Conservation (phyloP, 345 rosid genomes). For the Crucihimalaya himalaica region DNA sequence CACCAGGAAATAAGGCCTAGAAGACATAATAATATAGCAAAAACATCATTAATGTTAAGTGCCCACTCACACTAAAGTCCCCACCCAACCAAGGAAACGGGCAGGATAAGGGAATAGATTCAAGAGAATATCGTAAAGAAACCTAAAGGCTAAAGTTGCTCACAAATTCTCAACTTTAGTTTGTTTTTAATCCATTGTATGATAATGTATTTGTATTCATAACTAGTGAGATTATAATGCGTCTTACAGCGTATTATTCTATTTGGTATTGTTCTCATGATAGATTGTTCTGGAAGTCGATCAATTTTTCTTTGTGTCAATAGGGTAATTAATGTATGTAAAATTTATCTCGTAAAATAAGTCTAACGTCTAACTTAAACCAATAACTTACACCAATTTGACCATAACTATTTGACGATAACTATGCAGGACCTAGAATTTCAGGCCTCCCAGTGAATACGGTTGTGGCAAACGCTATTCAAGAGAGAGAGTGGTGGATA, state of each 20-base stretch:
- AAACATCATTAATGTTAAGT: slow-evolving; percentile 25
- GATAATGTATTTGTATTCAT: slow-evolving; percentile 4
- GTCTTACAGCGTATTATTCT: slow-evolving; percentile 19
- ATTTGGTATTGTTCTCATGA: slow-evolving; percentile 18
- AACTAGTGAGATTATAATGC: slow-evolving; percentile 18
- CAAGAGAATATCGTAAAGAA: slow-evolving; percentile 35
- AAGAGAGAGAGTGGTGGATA: too few relatives aligned
- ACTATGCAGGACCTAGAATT: too few relatives aligned
- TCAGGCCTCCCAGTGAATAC: too few relatives aligned
- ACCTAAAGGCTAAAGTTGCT: slow-evolving; percentile 36
- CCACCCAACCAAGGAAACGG: slow-evolving; percentile 25
- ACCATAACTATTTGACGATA: too few relatives aligned
- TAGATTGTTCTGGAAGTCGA: not conserved
- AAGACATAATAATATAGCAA: not conserved
- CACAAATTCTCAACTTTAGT: slow-evolving; percentile 6
- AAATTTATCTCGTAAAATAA: too few relatives aligned
- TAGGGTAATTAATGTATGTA: too few relatives aligned
- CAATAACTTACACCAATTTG: too few relatives aligned
- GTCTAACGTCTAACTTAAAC: too few relatives aligned
- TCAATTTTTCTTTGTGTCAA: too few relatives aligned
- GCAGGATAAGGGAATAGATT: slow-evolving; percentile 36
- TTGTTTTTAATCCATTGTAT: slow-evolving; percentile 1
- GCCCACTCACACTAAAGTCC: slow-evolving; percentile 30
- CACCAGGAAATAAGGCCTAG: slow-evolving; percentile 28
- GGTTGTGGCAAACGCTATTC: too few relatives aligned